A percentile compares a stretch with the other conserved stretches of the same genome.
Conservation (phyloP, 78 protist species). For the Capsaspora owczarzaki region DNA sequence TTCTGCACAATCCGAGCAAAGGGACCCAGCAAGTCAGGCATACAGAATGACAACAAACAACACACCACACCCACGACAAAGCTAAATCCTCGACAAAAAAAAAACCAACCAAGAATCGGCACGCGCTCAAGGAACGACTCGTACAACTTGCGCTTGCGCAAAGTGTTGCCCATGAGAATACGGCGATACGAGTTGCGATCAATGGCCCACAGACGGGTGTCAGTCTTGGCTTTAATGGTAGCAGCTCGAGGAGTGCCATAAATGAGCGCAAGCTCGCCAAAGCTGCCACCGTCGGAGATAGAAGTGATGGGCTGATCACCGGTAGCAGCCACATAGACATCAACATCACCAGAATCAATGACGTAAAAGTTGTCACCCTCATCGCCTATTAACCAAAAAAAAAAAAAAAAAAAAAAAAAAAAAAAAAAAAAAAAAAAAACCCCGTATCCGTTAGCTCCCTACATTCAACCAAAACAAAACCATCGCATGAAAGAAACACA, state of each 20-base stretch:
- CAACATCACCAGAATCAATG: constrained; percentile 54
- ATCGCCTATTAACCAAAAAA: no score
- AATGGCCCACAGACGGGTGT: constrained; percentile 26
- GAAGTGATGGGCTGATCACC: constrained; percentile 3
- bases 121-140: constrained; percentile 63
- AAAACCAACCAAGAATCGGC: neutral
- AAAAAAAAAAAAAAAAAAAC: no score
- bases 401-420: no score
- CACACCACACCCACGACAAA: neutral
- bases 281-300: constrained; percentile 44
- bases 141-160: constrained; percentile 66
- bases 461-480: neutral
- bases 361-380: constrained; percentile 83
- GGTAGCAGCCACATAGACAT: constrained; percentile 14
- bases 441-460: no score
- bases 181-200: constrained; percentile 55
- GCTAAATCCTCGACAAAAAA: neutral
- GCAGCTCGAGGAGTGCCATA: constrained; percentile 83
- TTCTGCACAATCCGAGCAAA: constrained; percentile 4
- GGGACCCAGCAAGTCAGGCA: neutral
- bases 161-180: constrained; percentile 66
- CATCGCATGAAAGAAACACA: neutral
- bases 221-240: constrained; percentile 53
- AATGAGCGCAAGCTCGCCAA: constrained; percentile 81
- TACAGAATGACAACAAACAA: neutral